These are phyloP conservation scores for Phaseolus lunatus DNA, from an alignment of 306 rosid genomes.

Conservation along the genomic window DNA sequence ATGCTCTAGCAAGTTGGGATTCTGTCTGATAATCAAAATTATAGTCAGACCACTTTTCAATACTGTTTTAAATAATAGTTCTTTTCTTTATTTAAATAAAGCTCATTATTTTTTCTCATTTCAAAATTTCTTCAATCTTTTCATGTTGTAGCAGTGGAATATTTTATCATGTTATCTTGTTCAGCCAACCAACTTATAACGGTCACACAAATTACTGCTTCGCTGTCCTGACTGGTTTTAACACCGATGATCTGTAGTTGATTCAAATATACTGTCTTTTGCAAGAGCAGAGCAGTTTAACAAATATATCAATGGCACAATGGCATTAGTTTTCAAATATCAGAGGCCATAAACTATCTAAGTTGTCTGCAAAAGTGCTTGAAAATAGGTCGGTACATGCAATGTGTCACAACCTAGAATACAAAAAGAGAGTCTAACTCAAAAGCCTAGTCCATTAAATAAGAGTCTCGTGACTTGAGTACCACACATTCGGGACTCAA, in stretches of 20 bases:
- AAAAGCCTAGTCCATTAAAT: background rate
- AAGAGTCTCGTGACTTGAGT: background rate
- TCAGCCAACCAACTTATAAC: background rate
- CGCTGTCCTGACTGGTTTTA: background rate
- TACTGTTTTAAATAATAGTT: no score
- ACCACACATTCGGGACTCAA: background rate
- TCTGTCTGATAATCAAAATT: background rate
- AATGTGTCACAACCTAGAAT: background rate
- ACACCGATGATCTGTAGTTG: background rate
- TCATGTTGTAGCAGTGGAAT: background rate
- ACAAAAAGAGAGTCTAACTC: background rate
- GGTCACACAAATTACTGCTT: background rate
- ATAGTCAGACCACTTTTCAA: background rate
- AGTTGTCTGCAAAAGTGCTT: background rate
- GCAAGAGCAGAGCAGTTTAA: slow-evolving; percentile 15
- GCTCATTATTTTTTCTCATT: background rate
- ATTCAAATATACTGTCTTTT: background rate
- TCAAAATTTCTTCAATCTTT: background rate
- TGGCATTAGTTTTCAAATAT: slow-evolving; percentile 1
- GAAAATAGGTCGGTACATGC: background rate
- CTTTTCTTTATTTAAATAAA: background rate
- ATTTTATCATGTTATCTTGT: background rate
- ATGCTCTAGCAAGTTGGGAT: background rate
- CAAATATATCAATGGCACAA: slow-evolving; percentile 12
- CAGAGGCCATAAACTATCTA: slow-evolving; percentile 1